These are phyloP conservation scores for Phytophthora meadii DNA, from an alignment of 352 stramenopile genomes.

Conservation along the genomic window DNA sequence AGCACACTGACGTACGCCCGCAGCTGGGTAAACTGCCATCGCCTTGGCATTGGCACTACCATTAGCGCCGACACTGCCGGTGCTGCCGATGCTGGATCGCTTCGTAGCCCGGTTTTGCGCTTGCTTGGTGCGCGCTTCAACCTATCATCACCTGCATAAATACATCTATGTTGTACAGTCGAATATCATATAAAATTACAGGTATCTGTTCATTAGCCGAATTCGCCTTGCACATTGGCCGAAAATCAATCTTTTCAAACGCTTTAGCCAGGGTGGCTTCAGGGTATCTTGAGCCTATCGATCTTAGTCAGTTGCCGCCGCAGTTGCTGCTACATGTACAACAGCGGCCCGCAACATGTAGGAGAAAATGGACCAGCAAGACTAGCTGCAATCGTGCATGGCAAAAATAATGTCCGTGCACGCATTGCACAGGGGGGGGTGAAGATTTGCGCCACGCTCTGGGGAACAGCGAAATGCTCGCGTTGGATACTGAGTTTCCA, in stretches of 20 bases:
- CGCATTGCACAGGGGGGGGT: not conserved
- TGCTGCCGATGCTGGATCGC: not conserved
- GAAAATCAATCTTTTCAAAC: constrained; percentile 8
- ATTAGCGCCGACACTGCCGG: not conserved
- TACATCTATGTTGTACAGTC: too few species aligned
- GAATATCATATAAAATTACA: too few species aligned
- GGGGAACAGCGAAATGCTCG: constrained; percentile 24
- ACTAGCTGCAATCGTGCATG: not conserved
- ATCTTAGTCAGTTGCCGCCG: constrained; percentile 4
- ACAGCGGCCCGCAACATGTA: not conserved
- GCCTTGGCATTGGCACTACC: not conserved
- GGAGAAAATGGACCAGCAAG: not conserved
- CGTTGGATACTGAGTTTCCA: not conserved
- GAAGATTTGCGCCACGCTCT: constrained; percentile 24
- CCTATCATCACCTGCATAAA: constrained; percentile 2
- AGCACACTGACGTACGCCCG: constrained; percentile 18
- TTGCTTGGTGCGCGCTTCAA: constrained; percentile 13
- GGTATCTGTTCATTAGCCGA: not conserved
- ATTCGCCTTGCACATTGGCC: not conserved
- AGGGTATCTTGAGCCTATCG: not conserved
- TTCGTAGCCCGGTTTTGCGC: not conserved
- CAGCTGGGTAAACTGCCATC: constrained; percentile 9
- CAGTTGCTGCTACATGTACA: constrained; percentile 1
- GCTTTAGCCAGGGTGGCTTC: constrained; percentile 24
- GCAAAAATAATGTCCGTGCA: not conserved